Percentiles rank a stretch among this genome's conserved stretches.
Evolutionary conservation across 2,329 filamentous ascomycete genomes (phyloP).

Genomic region (Microsporum canis): DNA sequence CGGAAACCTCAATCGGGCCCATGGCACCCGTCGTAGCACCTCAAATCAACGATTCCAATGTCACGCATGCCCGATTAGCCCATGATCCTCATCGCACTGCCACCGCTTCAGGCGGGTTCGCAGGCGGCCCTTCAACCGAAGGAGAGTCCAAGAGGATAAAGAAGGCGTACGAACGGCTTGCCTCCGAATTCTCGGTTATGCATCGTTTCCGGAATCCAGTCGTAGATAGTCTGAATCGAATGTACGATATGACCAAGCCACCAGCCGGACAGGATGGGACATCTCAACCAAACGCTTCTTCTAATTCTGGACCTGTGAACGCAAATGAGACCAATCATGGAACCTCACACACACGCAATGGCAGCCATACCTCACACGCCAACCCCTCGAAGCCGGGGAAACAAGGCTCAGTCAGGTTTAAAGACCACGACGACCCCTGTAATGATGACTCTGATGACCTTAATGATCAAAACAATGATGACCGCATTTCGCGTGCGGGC

Average conservation of each 20-base stretch:
- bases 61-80: constrained; percentile 17
- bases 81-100: constrained; percentile 10
- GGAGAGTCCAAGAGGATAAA: constrained; percentile 31
- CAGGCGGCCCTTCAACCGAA: constrained; percentile 20
- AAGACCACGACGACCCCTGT: constrained; percentile 23
- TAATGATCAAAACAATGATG: constrained; percentile 10
- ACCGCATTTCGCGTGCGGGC: constrained; percentile 16
- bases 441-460: constrained; percentile 7
- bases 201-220: constrained; percentile 36
- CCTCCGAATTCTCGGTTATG: constrained; percentile 35
- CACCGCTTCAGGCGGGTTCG: constrained; percentile 5
- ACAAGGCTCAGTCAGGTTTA: constrained; percentile 23
- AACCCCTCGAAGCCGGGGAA: constrained; percentile 17
- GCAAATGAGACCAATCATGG: background rate
- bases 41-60: constrained; percentile 27
- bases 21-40: constrained; percentile 23
- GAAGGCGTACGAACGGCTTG: constrained; percentile 36
- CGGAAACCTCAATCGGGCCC: constrained; percentile 26
- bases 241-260: constrained; percentile 7
- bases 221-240: constrained; percentile 32
- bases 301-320: background rate
- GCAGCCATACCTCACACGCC: constrained; percentile 5
- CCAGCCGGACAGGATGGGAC: background rate
- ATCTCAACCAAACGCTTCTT: background rate
- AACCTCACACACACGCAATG: background rate